A percentile compares a stretch with the other conserved stretches of the same genome.
Conservation (phyloP, 2,329 filamentous ascomycete genomes). For the Fusarium sp. region DNA sequence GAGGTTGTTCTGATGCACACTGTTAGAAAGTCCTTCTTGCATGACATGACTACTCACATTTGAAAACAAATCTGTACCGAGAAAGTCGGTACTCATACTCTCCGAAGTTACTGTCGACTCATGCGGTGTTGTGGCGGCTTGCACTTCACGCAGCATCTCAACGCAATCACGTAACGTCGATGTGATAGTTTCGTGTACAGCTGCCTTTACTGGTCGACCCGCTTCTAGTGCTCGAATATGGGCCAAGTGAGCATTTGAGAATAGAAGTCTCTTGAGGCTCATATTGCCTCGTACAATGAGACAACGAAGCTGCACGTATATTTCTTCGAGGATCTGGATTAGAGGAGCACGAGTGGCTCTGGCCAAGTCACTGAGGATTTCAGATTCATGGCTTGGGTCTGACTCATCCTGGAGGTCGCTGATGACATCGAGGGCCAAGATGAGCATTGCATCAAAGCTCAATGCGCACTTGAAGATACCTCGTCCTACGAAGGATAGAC, state of each 20-base stretch:
- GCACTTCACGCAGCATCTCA: slow-evolving; percentile 30
- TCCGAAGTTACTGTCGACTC: slow-evolving; percentile 35
- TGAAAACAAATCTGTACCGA: slow-evolving; percentile 38
- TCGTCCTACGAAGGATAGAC: slow-evolving; percentile 45
- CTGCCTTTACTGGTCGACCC: slow-evolving; percentile 38
- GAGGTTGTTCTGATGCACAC: slow-evolving; percentile 34
- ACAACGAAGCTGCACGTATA: slow-evolving; percentile 37
- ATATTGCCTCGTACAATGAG: slow-evolving; percentile 42
- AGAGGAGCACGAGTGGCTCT: slow-evolving; percentile 40
- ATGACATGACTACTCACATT: slow-evolving; percentile 25
- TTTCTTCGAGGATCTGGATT: slow-evolving; percentile 37
- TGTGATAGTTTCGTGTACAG: slow-evolving; percentile 42
- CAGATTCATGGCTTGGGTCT: slow-evolving; percentile 32
- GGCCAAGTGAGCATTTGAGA: slow-evolving; percentile 41
- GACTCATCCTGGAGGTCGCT: slow-evolving; percentile 46
- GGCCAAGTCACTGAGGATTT: slow-evolving; percentile 45
- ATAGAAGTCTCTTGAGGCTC: slow-evolving; percentile 46
- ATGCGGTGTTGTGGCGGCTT: slow-evolving; percentile 34
- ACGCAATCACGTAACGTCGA: slow-evolving; percentile 41
- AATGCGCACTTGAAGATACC: slow-evolving; percentile 47
- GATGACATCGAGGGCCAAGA: slow-evolving; percentile 43
- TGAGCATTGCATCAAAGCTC: slow-evolving; percentile 47
- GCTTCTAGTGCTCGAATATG: slow-evolving; percentile 46
- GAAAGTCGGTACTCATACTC: slow-evolving; percentile 32
- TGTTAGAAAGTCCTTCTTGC: slow-evolving; percentile 14